Evolutionary conservation across 305 asterid genomes (phyloP).

Genomic region (Plantago coronopus): DNA sequence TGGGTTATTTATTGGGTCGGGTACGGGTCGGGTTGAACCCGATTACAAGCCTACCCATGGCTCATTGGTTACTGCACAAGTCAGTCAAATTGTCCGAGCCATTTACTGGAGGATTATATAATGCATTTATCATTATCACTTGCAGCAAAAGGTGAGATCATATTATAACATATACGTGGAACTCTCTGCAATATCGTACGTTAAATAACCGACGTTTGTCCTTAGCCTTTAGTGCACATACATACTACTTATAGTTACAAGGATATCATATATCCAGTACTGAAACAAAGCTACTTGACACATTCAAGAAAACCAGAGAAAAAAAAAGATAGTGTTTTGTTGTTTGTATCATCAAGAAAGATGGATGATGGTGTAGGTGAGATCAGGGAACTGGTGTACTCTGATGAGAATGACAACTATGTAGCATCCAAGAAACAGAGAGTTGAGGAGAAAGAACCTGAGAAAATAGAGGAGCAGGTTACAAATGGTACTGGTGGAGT

Average conservation of each 20-base stretch:
- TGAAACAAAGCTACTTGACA: too few species aligned
- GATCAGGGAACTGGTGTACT: slow-evolving; percentile 8
- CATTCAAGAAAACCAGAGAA: background rate
- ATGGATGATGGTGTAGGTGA: slow-evolving; percentile 15
- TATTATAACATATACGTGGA: too few species aligned
- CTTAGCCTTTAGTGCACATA: background rate
- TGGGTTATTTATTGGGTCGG: too few species aligned
- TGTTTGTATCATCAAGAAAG: background rate
- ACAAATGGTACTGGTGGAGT: background rate
- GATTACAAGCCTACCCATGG: too few species aligned
- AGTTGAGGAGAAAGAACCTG: background rate
- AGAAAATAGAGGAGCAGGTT: background rate
- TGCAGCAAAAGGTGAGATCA: too few species aligned
- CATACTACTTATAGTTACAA: too few species aligned
- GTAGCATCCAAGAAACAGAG: background rate
- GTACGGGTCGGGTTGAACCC: too few species aligned
- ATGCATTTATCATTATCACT: too few species aligned
- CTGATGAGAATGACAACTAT: background rate
- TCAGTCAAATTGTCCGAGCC: too few species aligned
- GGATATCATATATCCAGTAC: too few species aligned
- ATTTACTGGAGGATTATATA: too few species aligned
- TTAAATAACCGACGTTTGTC: background rate
- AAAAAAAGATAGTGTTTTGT: background rate
- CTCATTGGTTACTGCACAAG: too few species aligned
- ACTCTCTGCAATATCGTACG: background rate